phyloP scores from a whole-genome alignment of 202 grass and related monocot species.

The Musa balbisiana region DNA sequence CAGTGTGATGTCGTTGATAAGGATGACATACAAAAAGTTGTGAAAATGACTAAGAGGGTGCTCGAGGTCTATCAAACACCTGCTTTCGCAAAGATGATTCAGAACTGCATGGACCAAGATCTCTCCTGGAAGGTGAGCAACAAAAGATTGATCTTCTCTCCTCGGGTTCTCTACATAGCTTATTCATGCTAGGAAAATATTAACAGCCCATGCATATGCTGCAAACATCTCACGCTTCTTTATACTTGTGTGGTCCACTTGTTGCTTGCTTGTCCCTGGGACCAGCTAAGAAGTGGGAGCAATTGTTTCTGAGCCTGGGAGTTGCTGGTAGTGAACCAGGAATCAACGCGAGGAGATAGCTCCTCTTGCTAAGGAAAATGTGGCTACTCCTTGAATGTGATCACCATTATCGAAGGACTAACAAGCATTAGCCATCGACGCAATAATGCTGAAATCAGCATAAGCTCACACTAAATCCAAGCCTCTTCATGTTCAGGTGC shows the following conservation, averaged over 20 bases:
- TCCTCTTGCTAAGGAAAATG: slow-evolving; percentile 74
- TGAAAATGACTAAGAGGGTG: slow-evolving; percentile 40
- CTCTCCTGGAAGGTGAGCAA: slow-evolving; percentile 76
- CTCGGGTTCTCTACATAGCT: background rate
- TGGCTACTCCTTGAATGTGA: slow-evolving; percentile 53
- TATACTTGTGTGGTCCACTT: no score
- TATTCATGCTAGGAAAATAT: no score
- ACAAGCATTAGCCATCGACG: no score
- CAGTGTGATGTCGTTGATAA: slow-evolving; percentile 60
- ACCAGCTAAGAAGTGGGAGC: slow-evolving; percentile 83
- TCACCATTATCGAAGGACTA: no score
- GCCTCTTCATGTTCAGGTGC: no score
- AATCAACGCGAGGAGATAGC: slow-evolving; percentile 54
- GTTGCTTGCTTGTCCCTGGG: slow-evolving; percentile 31
- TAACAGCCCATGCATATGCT: background rate
- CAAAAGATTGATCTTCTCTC: background rate
- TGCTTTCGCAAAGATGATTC: slow-evolving; percentile 48
- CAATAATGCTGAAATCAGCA: no score
- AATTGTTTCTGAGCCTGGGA: slow-evolving; percentile 44
- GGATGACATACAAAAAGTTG: slow-evolving; percentile 48
- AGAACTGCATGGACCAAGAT: slow-evolving; percentile 72
- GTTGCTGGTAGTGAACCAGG: slow-evolving; percentile 53
- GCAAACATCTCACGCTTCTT: background rate
- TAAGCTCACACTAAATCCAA: no score
- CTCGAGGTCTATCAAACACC: slow-evolving; percentile 42